Base-by-base conservation (phyloP, 2,329 filamentous ascomycete genomes). In the Pyricularia pennisetigena region DNA sequence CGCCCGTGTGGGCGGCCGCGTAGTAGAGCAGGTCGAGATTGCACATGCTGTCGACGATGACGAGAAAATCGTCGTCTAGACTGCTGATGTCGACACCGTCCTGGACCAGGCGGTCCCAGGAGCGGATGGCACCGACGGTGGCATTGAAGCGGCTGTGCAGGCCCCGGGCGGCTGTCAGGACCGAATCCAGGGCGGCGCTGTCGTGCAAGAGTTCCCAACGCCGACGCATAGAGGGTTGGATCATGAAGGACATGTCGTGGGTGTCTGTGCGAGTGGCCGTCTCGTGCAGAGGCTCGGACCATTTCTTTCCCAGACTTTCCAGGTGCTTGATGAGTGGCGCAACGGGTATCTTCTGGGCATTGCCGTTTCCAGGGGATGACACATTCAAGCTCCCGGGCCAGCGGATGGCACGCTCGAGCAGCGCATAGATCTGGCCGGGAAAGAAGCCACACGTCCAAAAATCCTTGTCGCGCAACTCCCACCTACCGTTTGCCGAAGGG, bases 241-340 rank as follows among this genome's bases (percentile, higher is more conserved):
- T 81, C 71, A 86, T 85, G 70, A 86, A 86, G 0, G 81, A 82
- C 75, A 86, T 79, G 65, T 86, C 83, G 68, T 86, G 84, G 0
- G 83, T 86, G 68, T 85, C 82, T 4, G 77, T 83, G 4, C 80
- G 78, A 69, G 70, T 72, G 23, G 76, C 75, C 70, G 76, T 75
- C 35, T 68, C 26, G 70, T 78, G 78, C 0, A 82, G 71, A 0
- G 78, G 79, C 2, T 74, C 76, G 2, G 76, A 73, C 79, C 79
- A 81, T 1, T 71, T 64, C 3, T 68, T 68, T 1, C 75, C 75
- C 0, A 77, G 70, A 0, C 66, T 63, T 16, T 72, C 70, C 1
- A 80, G 73, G 24, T 49, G 24, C 35, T 26, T 66, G 35, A 28
- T 57, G 65, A 66, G 41, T 4, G 26, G 35, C 26, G 41, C 41